These are phyloP conservation scores for Phytopythium chamaehyphon DNA, from an alignment of 352 stramenopile species.

Conservation along the genomic window DNA sequence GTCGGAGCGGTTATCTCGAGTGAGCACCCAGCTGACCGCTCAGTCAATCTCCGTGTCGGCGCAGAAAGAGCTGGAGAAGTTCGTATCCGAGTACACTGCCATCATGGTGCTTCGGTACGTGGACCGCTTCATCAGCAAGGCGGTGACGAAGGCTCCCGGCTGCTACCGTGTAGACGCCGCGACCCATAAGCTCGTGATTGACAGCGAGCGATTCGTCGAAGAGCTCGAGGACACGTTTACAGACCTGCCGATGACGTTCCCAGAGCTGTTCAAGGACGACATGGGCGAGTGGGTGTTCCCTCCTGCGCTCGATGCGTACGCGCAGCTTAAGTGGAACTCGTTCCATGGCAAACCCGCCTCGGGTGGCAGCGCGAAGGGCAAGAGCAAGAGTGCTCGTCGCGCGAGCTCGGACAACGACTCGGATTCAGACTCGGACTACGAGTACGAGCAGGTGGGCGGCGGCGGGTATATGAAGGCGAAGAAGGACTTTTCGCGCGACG, in stretches of 20 bases:
- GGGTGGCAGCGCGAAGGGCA: not conserved
- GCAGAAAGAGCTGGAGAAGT: constrained; percentile 63
- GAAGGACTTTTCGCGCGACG: constrained; percentile 57
- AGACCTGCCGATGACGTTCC: constrained; percentile 53
- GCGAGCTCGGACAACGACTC: constrained; percentile 41
- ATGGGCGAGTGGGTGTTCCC: constrained; percentile 57
- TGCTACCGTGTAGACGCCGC: constrained; percentile 59
- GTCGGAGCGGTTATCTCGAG: constrained; percentile 47
- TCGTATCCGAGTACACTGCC: constrained; percentile 68
- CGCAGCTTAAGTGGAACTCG: constrained; percentile 78
- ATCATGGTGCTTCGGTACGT: constrained; percentile 82
- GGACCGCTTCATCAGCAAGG: constrained; percentile 76
- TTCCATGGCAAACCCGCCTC: constrained; percentile 36
- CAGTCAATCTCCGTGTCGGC: constrained; percentile 66
- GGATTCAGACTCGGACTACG: constrained; percentile 56
- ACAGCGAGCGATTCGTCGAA: constrained; percentile 58
- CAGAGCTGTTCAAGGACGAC: constrained; percentile 39
- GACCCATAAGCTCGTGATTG: constrained; percentile 48
- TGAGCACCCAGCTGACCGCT: constrained; percentile 57
- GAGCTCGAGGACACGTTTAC: constrained; percentile 64
- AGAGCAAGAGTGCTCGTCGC: constrained; percentile 12
- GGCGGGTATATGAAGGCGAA: constrained; percentile 61
- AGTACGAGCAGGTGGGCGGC: constrained; percentile 35
- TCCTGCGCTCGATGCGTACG: constrained; percentile 57
- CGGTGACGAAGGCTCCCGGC: constrained; percentile 55